Percentiles rank a stretch among this genome's conserved stretches.
Conservation (phyloP, 495 filamentous ascomycete genomes). For the Xylaria telfairii region DNA sequence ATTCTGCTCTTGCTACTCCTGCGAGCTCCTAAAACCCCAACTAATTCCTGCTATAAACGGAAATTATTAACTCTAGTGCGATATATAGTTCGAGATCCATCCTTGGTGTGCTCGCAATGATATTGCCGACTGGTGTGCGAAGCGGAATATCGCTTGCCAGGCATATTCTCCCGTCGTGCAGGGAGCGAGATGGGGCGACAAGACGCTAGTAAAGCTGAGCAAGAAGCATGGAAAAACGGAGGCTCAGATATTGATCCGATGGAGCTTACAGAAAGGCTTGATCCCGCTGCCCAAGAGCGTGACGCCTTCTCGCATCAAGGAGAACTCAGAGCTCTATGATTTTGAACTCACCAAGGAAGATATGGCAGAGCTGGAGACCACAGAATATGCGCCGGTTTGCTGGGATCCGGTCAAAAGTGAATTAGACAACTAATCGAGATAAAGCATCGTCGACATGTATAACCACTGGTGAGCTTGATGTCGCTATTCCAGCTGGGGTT, state of each 20-base stretch:
- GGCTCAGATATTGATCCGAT: constrained; percentile 81
- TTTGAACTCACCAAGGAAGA: constrained; percentile 76
- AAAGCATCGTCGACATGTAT: not conserved
- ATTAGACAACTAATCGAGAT: constrained; percentile 31
- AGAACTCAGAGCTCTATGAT: constrained; percentile 81
- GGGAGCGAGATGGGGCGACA: constrained; percentile 69
- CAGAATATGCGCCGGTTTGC: constrained; percentile 66
- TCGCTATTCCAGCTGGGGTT: not conserved
- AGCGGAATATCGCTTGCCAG: constrained; percentile 72
- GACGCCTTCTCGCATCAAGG: constrained; percentile 67
- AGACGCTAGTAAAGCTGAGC: constrained; percentile 61
- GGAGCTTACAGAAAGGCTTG: constrained; percentile 84
- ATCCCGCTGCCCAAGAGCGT: constrained; percentile 81
- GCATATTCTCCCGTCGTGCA: constrained; percentile 83
- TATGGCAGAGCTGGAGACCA: constrained; percentile 57
- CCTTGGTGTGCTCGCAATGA: constrained; percentile 83
- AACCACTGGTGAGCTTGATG: not conserved
- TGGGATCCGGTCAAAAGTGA: constrained; percentile 73
- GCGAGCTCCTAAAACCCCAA: too few relatives aligned
- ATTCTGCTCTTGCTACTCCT: too few relatives aligned
- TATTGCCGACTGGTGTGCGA: constrained; percentile 76
- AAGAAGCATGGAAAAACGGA: constrained; percentile 75
- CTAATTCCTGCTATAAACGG: too few relatives aligned
- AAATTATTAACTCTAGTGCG: too few relatives aligned
- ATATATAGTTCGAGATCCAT: constrained; percentile 89